Evolutionary conservation across 75 land plant genomes (phyloP), one percentile per base, ranked within the genome.

Genomic region (Adiantum capillusveneris): DNA sequence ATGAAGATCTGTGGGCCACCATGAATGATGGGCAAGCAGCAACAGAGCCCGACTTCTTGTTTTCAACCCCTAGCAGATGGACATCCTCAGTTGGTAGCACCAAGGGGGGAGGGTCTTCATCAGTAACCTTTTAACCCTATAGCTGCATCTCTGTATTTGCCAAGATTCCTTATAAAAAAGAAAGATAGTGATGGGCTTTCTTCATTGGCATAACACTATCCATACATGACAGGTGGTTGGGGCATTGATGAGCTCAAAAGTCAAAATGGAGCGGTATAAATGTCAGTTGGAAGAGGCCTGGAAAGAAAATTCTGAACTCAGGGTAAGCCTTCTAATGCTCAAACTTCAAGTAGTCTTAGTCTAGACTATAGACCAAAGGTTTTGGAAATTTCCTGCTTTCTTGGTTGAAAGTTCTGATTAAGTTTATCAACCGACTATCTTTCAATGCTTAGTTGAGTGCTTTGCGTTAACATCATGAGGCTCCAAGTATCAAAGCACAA

Each of bases 1-100:
- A 90, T 72, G 97, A 95, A 59, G 99, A 95, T 36, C 63, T 80
- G 57, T 95, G 99, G 99, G 53, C 80, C 51, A 79, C 36, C 54
- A 44, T 95, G 79, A 95, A 95, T 66, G 77, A 77, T 60, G 97
- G 97, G 16, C 77, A 78, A 27, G 56, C 44, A n/a, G 70, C 76
- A 25, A 25, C 44, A 28, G 90, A 83, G 53, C 76, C 86, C 30
- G 83, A 81, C 69, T 66, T 72, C 34, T 57, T 84, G 34, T 76
- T 68, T 29, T 68, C 67, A 31, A 84, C 84, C 56, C 82, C 87
- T 22, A 61, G 46, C 37, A 56, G 64, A 44, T 74, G 70, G 30
- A 30, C 31, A 31, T 75, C 68, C 22, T 68, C 83, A 3, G 65
- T 69, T 58, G 43, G 43, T 36, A 58, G 59, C 25, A 58, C 59